These are phyloP conservation scores for Luffa aegyptiaca DNA, from an alignment of 306 rosid genomes.

Conservation along the genomic window DNA sequence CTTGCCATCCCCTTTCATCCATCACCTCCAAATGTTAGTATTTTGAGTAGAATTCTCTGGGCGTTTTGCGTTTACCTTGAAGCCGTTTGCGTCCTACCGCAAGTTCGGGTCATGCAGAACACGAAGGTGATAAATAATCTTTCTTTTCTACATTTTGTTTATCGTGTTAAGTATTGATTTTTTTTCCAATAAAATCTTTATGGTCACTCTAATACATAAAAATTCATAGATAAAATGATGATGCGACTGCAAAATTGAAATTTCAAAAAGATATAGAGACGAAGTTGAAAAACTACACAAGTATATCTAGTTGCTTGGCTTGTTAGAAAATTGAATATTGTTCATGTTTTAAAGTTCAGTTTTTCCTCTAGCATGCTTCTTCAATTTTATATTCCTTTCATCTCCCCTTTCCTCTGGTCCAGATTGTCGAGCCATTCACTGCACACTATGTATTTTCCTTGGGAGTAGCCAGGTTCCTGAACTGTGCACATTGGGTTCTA, in stretches of 20 bases:
- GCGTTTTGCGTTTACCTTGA: slow-evolving; percentile 77
- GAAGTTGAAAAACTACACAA: too few relatives aligned
- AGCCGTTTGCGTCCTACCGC: slow-evolving; percentile 72
- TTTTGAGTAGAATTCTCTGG: slow-evolving; percentile 46
- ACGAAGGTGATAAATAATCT: slow-evolving; percentile 27
- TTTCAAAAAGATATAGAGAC: neutral
- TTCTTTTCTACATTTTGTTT: neutral
- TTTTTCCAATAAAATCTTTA: too few relatives aligned
- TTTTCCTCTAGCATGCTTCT: neutral
- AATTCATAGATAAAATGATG: too few relatives aligned
- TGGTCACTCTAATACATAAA: too few relatives aligned
- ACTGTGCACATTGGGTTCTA: slow-evolving; percentile 72
- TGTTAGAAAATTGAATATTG: neutral
- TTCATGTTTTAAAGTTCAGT: neutral
- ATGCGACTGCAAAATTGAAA: too few relatives aligned
- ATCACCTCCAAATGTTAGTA: slow-evolving; percentile 27
- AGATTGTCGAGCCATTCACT: slow-evolving; percentile 73
- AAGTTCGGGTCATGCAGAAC: slow-evolving; percentile 62
- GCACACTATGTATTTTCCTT: slow-evolving; percentile 70
- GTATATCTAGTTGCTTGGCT: neutral
- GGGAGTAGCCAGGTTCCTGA: slow-evolving; percentile 66
- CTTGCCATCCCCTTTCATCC: slow-evolving; percentile 47
- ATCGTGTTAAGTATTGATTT: too few relatives aligned
- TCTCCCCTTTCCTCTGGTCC: neutral
- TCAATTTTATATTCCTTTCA: neutral